Evolutionary conservation across 768 basidiomycete genomes (phyloP), one percentile per base, ranked within the genome.

Genomic region (Collybia mongolica): DNA sequence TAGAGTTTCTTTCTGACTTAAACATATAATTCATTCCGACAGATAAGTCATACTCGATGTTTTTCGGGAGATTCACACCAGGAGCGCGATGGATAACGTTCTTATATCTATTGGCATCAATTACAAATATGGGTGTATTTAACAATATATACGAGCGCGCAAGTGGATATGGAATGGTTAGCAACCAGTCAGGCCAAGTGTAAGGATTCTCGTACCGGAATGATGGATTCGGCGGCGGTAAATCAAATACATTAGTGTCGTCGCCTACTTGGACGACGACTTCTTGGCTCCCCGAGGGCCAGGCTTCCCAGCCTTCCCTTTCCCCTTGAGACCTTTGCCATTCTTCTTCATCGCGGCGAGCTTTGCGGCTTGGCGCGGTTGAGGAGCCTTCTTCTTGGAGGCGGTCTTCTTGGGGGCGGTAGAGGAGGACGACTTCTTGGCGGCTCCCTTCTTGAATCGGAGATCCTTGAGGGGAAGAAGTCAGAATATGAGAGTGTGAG

Each of bases 21-120:
- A 60, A 60, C 54, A 60, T 56, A 47, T 48, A 59, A 28, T 54
- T 56, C 49, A 59, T 56, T 41, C 58, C 58, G 18, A 56, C 49
- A 49, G 51, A 50, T 39, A 58, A 46, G 17, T 54, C 39, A 26
- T 40, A 44, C 32, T 52, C 37, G 7, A 57, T 54, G 18, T 55
- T 37, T 37, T 49, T 39, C 41, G 57, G 54, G 5, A 58, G 3
- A 8, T 39, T 46, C 15, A 58, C 57, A n/a, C 51, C 54, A 29
- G 57, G 57, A 2, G 49, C 46, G 9, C 32, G 36, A 45, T 58
- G 54, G 19, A 58, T 41, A 46, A 36, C 12, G 39, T 28, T 23
- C 35, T 36, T 42, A 44, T 35, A 50, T 44, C 29, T 23, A 20
- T 22, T 8, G 12, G 49, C 41, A 6, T 22, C 44, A 43, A 52